Conservation (phyloP, 768 basidiomycete genomes). For the Infundibulicybe gibba region DNA sequence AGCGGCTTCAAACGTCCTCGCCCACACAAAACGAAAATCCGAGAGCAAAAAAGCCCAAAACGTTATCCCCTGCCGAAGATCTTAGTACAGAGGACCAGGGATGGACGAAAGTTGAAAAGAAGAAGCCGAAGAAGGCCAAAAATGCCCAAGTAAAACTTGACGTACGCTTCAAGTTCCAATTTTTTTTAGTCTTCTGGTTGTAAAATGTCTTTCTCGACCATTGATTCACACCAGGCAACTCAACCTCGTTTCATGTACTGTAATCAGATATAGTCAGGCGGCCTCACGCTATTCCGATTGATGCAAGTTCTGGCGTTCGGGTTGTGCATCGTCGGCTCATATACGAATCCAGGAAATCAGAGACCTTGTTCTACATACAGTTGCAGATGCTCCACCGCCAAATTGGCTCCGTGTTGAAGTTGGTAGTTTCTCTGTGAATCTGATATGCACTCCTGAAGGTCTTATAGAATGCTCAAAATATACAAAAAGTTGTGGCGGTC, state of each 20-base stretch:
- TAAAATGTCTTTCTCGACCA: constrained; percentile 1
- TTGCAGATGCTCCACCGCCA: constrained; percentile 79
- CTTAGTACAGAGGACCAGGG: constrained; percentile 21
- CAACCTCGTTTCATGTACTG: constrained; percentile 80
- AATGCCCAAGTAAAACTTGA: constrained; percentile 55
- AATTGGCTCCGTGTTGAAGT: constrained; percentile 88
- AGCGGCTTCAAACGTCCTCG: constrained; percentile 2
- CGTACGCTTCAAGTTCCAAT: constrained; percentile 41
- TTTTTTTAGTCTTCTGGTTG: constrained; percentile 4
- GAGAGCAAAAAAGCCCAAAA: constrained; percentile 37
- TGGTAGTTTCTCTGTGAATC: constrained; percentile 15
- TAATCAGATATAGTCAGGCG: constrained; percentile 71
- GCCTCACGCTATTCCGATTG: constrained; percentile 74
- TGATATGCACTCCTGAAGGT: neutral
- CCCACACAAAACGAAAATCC: constrained; percentile 6
- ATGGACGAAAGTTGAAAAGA: constrained; percentile 72
- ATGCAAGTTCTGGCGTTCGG: constrained; percentile 44
- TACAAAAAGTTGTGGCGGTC: constrained; percentile 76
- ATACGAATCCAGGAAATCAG: constrained; percentile 66
- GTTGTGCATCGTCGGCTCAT: neutral
- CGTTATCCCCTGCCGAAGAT: constrained; percentile 10
- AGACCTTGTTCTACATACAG: constrained; percentile 78
- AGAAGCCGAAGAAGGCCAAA: constrained; percentile 66
- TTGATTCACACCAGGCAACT: constrained; percentile 31
- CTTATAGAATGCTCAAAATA: constrained; percentile 62